Evolutionary conservation across 768 basidiomycete species (phyloP).

Genomic region (Flagelloscypha sp.): DNA sequence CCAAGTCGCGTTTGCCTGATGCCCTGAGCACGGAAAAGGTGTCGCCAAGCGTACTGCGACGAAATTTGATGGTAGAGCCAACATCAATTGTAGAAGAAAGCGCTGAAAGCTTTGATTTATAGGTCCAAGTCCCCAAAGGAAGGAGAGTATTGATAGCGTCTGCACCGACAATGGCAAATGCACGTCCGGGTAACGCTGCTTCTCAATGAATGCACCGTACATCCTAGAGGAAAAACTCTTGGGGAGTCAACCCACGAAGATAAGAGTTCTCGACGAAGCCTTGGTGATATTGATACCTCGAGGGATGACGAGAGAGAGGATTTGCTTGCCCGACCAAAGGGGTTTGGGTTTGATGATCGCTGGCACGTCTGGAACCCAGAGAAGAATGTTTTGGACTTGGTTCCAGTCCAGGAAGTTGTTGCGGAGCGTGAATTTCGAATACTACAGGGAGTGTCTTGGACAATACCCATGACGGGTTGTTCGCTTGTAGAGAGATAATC

Average conservation of each 20-base stretch:
- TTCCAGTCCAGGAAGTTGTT: constrained; percentile 71
- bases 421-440: constrained; percentile 72
- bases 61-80: too few relatives aligned
- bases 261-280: constrained; percentile 99
- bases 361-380: constrained; percentile 67
- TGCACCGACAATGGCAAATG: too few relatives aligned
- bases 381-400: constrained; percentile 69
- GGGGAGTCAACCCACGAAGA: constrained; percentile 89
- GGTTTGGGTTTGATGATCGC: constrained; percentile 71
- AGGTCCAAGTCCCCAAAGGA: too few relatives aligned
- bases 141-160: too few relatives aligned
- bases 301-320: constrained; percentile 77
- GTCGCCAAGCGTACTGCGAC: too few relatives aligned
- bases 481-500: constrained; percentile 78
- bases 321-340: constrained; percentile 72
- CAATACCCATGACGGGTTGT: constrained; percentile 79
- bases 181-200: constrained; percentile 85
- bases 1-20: too few relatives aligned
- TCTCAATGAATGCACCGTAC: constrained; percentile 97
- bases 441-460: constrained; percentile 73
- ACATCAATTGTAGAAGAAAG: too few relatives aligned
- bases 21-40: too few relatives aligned
- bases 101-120: too few relatives aligned
- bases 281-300: constrained; percentile 94
- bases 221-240: constrained; percentile 99